Base-by-base conservation (phyloP, 805 yeast species). In the Schizosaccharomyces lindneri region DNA sequence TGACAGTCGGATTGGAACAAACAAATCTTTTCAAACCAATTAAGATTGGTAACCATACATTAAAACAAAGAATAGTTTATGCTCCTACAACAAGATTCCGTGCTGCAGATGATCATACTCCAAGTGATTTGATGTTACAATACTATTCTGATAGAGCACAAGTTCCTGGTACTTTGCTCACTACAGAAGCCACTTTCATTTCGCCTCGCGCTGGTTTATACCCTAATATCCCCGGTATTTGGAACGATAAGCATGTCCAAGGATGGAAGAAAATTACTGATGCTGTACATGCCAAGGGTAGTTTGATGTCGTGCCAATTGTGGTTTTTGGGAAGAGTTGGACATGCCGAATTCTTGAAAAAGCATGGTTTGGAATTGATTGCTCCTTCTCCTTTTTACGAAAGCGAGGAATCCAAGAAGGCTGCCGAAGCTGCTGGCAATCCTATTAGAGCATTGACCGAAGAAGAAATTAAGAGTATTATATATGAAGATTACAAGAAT, bases 241-340 rank as follows among this genome's bases (percentile, higher is more conserved):
- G 87, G 89, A 75, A 84, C 0, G 85, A 85, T 69, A 88, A 84
- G 67, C 90, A 85, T 66, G 78, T 87, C 59, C 93, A 84, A 72
- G 94, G 89, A 0, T 88, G 95, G 95, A 74, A 73, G 64, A 67
- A 67, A 59, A 73, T 80, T 46, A 69, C 69, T 36, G 76, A 76
- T 29, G 73, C 71, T 11, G 75, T 79, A 24, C 84, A 79, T 66
- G 70, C 65, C 1, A 73, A 76, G 64, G 67, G 68, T 0, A 36
- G 41, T 13, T 36, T 11, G 4, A 36, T 74, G 13, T 69, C 73
- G 55, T 43, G 70, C 62, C 83, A 80, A 68, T 64, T 80, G 43
- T 77, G 78, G 74, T 72, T 70, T 19, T 68, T 73, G 29, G 83
- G 83, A 32, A 70, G 80, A 61, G 73, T 64, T 7, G 41, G 41